Evolutionary conservation across 176 grass and related monocot genomes (phyloP), one percentile per base, ranked within the genome.

Genomic region (Puccinellia tenuiflora): DNA sequence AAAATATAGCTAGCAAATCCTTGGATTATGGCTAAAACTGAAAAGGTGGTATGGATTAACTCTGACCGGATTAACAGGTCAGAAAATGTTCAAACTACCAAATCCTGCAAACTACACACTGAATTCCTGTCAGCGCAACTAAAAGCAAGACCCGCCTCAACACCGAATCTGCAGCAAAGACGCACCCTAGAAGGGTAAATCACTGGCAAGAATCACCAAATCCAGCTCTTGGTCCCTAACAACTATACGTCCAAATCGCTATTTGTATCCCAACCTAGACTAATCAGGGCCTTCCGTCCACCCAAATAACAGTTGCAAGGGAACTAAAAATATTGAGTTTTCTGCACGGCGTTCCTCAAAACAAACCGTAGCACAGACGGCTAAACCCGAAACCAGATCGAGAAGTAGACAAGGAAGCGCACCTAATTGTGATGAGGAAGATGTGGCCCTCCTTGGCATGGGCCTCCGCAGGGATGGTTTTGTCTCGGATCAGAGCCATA

Each of bases 391-490:
- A 61, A 53, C 20, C 11, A 72, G 53, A 85, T 86, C 26, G 79
- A 66, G 33, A 65, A 33, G 39, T 35, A 38, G 39, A 53, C 22
- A 3, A 56, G 35, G 20, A 39, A 30, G 46, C n/a, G 37, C 65
- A 98, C 96, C 92, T 95, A 48, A 88, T 90, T 65, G 91, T 93
- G 46, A 98, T 88, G 54, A 98, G 92, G 89, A 88, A 98, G 85
- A 98, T 90, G 90, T 98, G 92, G 68, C 92, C 92, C 82, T 98
- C 96, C 81, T 93, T 98, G 76, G 96, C 77, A 53, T 95, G 87
- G n/a, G 91, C 78, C 67, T 98, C 96, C 46, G 91, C 89, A 4
- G 91, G 82, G 61, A 95, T 84, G 50, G 92, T 93, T 83, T 91
- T 91, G 76, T 95, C 96, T 55, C 92, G 77, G 86, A 98, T 98